Evolutionary conservation across 192 early-diverging fungal genomes (phyloP), one percentile per base, ranked within the genome.

Genomic region (Linnemannia schmuckeri): DNA sequence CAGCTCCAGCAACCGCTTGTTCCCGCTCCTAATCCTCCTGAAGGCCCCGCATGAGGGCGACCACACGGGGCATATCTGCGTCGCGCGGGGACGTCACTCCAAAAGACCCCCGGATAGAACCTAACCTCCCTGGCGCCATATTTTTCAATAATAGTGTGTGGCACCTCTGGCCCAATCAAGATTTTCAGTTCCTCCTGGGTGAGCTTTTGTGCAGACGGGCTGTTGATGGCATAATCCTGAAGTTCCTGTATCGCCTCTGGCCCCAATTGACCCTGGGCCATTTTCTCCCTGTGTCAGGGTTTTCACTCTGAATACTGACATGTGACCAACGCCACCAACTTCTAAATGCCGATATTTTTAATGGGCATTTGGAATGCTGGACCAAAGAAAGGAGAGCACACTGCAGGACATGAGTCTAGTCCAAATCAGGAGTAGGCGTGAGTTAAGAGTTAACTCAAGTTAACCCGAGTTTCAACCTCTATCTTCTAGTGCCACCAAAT

Each of bases 271-370:
- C 5, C 69, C 57, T 2, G n/a, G 3, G 38, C 44, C 38, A 38
- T 40, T 35, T 83, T 84, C 37, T 79, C 72, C 27, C 42, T 37
- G 55, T 84, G n/a, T n/a, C n/a, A n/a, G n/a, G n/a, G n/a, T n/a
- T n/a, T n/a, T n/a, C n/a, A n/a, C n/a, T n/a, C n/a, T n/a, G n/a
- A n/a, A n/a, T n/a, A n/a, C n/a, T n/a, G n/a, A n/a, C n/a, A n/a
- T n/a, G n/a, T n/a, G n/a, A n/a, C n/a, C n/a, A n/a, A n/a, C n/a
- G n/a, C n/a, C n/a, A n/a, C n/a, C n/a, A n/a, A n/a, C n/a, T n/a
- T n/a, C n/a, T n/a, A n/a, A n/a, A n/a, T n/a, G n/a, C n/a, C n/a
- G n/a, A n/a, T n/a, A n/a, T n/a, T n/a, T n/a, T n/a, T n/a, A n/a
- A n/a, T n/a, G n/a, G n/a, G n/a, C n/a, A n/a, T n/a, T n/a, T n/a